Base-by-base conservation (phyloP, 371 early-diverging fungal genomes). In the Rhizopus arrhizus region DNA sequence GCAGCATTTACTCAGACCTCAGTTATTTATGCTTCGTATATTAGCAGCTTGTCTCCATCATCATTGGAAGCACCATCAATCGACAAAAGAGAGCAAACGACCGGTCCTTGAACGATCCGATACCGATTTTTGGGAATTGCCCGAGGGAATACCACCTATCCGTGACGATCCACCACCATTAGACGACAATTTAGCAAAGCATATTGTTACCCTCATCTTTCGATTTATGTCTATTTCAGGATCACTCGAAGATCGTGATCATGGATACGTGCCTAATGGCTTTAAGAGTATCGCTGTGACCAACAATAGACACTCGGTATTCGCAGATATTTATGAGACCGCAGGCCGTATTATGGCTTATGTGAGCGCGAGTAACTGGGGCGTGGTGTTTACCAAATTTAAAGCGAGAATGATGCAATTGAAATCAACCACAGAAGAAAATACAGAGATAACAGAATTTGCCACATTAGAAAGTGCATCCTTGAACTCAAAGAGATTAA, bases 331-430 rank as follows among this genome's bases (percentile, higher is more conserved):
- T 41, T 84, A 81, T 63, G 75, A 79, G 40, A 69, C 82, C 4
- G 89, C 91, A 0, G 85, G 89, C 45, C 72, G 84, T 15, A 77
- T 91, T 38, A 69, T 93, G 9, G 85, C 86, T 53, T 91, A 86
- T 65, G 78, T 91, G 15, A 86, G 89, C 53, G 91, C 90, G 4
- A 85, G 88, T 40, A 93, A 91, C 62, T 93, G 93, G 93, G 36
- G 73, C 35, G 75, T 89, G 8, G 83, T 91, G 9, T 90, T 89
- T 68, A 61, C 77, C 0, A 79, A 85, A 46, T 82, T 91, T 32
- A 89, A 84, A 58, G 70, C 70, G 13, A 61, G 82, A 22, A 74
- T 86, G 31, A 62, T 73, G 28, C 73, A 75, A 53, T 68, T 85
- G 15, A 78, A 85, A 3, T 74, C 69, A 22, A 78, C 80, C 4